Conservation (phyloP, 192 early-diverging fungal genomes). For the Backusella parvicylindrica region DNA sequence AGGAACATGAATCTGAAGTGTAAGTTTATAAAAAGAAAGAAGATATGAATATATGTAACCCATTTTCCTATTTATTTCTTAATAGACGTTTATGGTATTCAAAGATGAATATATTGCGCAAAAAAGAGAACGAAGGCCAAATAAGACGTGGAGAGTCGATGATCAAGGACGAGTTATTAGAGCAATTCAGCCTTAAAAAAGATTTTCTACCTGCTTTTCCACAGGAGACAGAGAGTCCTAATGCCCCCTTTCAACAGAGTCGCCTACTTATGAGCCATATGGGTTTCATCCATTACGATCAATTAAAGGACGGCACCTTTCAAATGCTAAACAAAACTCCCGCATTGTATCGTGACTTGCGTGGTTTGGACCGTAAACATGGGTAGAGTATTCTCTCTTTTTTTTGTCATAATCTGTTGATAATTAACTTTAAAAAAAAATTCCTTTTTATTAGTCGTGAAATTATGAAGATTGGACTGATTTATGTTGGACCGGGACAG, state of each 20-base stretch:
- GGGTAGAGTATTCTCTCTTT: slow-evolving; percentile 43
- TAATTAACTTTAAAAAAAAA: slow-evolving; percentile 7
- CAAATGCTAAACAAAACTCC: slow-evolving; percentile 63
- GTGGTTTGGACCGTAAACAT: slow-evolving; percentile 76
- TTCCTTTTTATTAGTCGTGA: slow-evolving; percentile 57
- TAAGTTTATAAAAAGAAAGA: neutral
- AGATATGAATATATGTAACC: neutral
- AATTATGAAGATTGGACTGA: slow-evolving; percentile 82
- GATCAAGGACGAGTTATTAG: slow-evolving; percentile 11
- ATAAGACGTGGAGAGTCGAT: slow-evolving; percentile 4
- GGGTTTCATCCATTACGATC: slow-evolving; percentile 71
- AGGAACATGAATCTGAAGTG: slow-evolving; percentile 20
- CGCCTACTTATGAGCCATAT: slow-evolving; percentile 76
- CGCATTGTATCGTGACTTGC: slow-evolving; percentile 66
- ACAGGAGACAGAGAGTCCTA: slow-evolving; percentile 42
- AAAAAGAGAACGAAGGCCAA: slow-evolving; percentile 1
- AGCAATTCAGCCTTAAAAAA: slow-evolving; percentile 46
- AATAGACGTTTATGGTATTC: slow-evolving; percentile 24
- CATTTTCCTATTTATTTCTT: neutral
- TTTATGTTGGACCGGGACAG: slow-evolving; percentile 91
- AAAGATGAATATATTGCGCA: slow-evolving; percentile 16
- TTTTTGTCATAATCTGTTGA: neutral
- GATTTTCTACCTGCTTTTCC: slow-evolving; percentile 49
- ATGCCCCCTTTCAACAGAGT: slow-evolving; percentile 57
- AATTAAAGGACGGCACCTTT: slow-evolving; percentile 67